Percentiles rank a stretch among this genome's conserved stretches.
Conservation (phyloP, 768 basidiomycete genomes). For the Gymnopilus junonius region DNA sequence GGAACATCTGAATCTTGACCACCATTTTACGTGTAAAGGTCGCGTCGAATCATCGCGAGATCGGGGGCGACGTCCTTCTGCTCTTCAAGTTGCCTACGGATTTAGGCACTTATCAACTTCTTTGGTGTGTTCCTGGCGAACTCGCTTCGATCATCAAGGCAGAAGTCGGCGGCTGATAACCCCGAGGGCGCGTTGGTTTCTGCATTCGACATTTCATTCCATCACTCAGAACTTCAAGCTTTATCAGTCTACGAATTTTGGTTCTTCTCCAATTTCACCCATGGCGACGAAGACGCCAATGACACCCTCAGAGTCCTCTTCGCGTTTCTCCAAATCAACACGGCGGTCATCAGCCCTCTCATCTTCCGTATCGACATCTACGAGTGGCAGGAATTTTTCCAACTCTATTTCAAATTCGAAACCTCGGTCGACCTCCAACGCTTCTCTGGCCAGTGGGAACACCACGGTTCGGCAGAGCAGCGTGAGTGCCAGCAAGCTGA, state of each 20-base stretch:
- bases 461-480: conserved; percentile 46
- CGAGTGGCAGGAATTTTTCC: conserved; percentile 17
- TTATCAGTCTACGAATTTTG: not conserved
- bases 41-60: not conserved
- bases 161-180: not conserved
- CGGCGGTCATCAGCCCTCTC: conserved; percentile 47
- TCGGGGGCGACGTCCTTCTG: not conserved
- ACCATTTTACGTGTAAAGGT: not conserved
- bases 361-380: conserved; percentile 31
- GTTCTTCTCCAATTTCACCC: not conserved
- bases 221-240: not conserved
- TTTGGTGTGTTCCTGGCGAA: not conserved
- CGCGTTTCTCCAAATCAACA: conserved; percentile 47
- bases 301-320: conserved; percentile 57
- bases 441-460: conserved; percentile 50
- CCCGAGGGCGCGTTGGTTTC: not conserved
- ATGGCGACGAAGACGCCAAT: conserved; percentile 33
- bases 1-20: not conserved
- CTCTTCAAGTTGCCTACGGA: not conserved
- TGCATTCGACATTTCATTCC: not conserved
- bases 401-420: conserved; percentile 35
- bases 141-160: not conserved
- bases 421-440: conserved; percentile 57
- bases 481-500: conserved; percentile 28
- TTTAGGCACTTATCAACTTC: not conserved